Base-by-base conservation (phyloP, 2,329 filamentous ascomycete species). In the Pezicula carpinea region DNA sequence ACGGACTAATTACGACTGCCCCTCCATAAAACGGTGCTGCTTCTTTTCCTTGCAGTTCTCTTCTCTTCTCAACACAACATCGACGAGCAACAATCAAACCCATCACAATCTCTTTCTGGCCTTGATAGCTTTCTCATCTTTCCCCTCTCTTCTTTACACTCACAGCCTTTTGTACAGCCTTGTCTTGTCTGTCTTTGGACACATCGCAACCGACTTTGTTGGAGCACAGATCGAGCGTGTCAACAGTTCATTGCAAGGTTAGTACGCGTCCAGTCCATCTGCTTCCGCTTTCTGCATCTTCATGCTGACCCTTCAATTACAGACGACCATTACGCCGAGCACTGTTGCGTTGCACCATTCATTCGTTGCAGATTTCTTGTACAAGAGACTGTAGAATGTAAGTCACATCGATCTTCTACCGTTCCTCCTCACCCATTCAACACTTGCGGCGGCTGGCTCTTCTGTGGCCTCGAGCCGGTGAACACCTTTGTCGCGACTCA, bases 91-190 rank as follows among this genome's bases (percentile, higher is more conserved):
- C 26, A 33, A 8, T 43, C 48, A 21, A 44, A 13, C 33, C 45
- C 39, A 48, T 48, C 23, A 40, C 44, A 42, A 46, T 50, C 55
- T 54, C 51, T 53, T 53, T 59, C 61, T 59, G 63, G 59, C 61
- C 62, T 62, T 52, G 61, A 62, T 63, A 64, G 61, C 62, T 63
- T 23, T 54, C 53, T 59, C 63, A 64, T 64, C 61, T 61, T 62
- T 56, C 49, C 56, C 57, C 55, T 63, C 60, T 59, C 61, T 63
- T 59, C 54, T 52, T 56, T 48, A 38, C 41, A 41, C 50, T 54
- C 51, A 53, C 50, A 53, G 48, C 47, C 50, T 46, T 52, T 46
- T 48, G 49, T 46, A 43, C 31, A 49, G 46, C 46, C 6, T 40
- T 23, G 34, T 38, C 35, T 39, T 39, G 38, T n/a, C 22, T 40